Percentiles rank a stretch among this genome's conserved stretches.
These are phyloP conservation scores for Hygrophoropsis aurantiaca DNA, from an alignment of 768 basidiomycete species.

Conservation along the genomic window DNA sequence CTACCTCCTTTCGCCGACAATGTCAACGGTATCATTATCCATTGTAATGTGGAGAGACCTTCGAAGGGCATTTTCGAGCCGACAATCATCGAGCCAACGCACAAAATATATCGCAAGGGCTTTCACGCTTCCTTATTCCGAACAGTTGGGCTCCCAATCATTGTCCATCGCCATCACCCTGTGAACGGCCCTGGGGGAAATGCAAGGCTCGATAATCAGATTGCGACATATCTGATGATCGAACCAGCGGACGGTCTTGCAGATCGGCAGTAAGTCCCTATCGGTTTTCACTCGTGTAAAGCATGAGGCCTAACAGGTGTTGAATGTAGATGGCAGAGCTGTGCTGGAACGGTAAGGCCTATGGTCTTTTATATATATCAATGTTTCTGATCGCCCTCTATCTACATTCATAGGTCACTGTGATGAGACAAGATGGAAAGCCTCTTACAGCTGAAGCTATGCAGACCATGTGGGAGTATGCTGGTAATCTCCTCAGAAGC, in stretches of 20 bases:
- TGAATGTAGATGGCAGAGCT: conserved; percentile 22
- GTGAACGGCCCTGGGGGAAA: conserved; percentile 19
- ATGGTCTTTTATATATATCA: too few species aligned
- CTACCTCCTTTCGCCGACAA: conserved; percentile 1
- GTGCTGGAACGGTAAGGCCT: conserved; percentile 22
- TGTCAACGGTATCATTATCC: conserved; percentile 17
- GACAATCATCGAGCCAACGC: conserved; percentile 17
- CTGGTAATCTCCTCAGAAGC: conserved; percentile 28
- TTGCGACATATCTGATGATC: conserved; percentile 28
- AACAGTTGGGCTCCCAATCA: conserved; percentile 27
- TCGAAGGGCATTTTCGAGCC: conserved; percentile 20
- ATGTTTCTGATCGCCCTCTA: background rate
- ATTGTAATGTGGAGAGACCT: conserved; percentile 22
- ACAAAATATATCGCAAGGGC: conserved; percentile 29
- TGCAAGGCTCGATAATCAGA: conserved; percentile 27
- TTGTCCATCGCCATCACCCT: conserved; percentile 24
- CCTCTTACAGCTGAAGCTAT: conserved; percentile 22
- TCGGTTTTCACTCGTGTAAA: background rate
- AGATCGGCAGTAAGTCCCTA: conserved; percentile 15
- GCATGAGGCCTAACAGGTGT: background rate
- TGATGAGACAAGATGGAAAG: conserved; percentile 24
- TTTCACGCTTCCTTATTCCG: conserved; percentile 25
- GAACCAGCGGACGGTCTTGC: conserved; percentile 27
- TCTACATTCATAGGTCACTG: conserved; percentile 21
- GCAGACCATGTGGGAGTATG: conserved; percentile 31